Evolutionary conservation across 2,329 filamentous ascomycete species (phyloP), one percentile per base, ranked within the genome.

Genomic region (Arthroderma sp.): DNA sequence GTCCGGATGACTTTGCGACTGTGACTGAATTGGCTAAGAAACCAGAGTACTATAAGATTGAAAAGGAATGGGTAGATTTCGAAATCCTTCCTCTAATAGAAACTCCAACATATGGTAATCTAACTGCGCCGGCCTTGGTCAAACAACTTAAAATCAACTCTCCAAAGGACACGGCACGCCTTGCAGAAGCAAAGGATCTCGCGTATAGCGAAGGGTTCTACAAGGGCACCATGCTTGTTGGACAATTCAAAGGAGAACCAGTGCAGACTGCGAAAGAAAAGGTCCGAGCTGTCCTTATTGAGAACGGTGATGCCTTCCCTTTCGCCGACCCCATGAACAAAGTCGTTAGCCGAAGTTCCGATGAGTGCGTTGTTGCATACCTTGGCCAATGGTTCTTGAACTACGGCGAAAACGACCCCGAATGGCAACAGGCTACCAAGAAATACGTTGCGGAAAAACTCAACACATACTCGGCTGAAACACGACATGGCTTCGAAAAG

Each of bases 141-240:
- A 86, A 95, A 70, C 80, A 91, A 64, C 73, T 95, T 63, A 96
- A 96, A 74, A 98, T 98, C 60, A 82, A 86, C 52, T 96, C 89
- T 8, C 89, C 91, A 50, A 98, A 98, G 67, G 91, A 98, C 60
- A 77, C 81, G 32, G 91, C 85, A 61, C 83, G 88, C 66, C 78
- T 98, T 39, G 83, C 84, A 38, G 83, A 95, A 64, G 91, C 91
- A 38, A 98, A 98, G 69, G 89, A 96, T 54, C 70, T 93, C 53
- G 88, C 91, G 0, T 98, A 98, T 74, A 94, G 91, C 66, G 88
- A 95, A 60, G 91, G 88, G 10, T 96, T 86, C 71, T 98, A 98
- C 71, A 87, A 94, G 68, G 91, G 91, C 53, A 82, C 75, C 47
- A 85, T 98, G 80, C 71, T 87, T 51, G 75, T 86, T 49, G 91